Percentiles rank a stretch among this genome's conserved stretches.
Evolutionary conservation across 768 basidiomycete species (phyloP).

Genomic region (Termitomyces sp.): DNA sequence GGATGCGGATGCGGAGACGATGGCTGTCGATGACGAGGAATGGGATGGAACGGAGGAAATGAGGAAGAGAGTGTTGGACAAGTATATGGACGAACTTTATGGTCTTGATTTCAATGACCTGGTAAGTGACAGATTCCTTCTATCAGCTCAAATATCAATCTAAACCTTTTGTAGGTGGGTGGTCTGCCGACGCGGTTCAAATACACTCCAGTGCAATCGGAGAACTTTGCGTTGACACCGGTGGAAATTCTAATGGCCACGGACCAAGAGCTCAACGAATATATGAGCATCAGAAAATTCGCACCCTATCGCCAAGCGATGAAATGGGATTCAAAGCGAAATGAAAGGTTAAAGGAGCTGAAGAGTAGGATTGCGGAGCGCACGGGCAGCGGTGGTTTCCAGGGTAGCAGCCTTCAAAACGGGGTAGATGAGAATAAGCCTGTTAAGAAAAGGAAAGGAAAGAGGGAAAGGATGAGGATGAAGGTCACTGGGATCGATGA

Average conservation of each 20-base stretch:
- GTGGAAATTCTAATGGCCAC: constrained; percentile 87
- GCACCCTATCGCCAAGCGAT: constrained; percentile 76
- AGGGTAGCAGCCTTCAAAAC: constrained; percentile 14
- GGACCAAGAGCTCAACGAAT: constrained; percentile 89
- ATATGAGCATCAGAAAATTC: constrained; percentile 82
- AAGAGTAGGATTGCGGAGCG: constrained; percentile 54
- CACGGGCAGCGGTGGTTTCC: constrained; percentile 13
- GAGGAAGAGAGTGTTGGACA: constrained; percentile 74
- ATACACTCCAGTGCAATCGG: constrained; percentile 65
- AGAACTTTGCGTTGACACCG: constrained; percentile 66
- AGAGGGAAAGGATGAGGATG: constrained; percentile 58
- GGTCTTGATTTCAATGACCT: constrained; percentile 94
- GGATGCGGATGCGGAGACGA: constrained; percentile 37
- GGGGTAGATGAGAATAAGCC: constrained; percentile 18
- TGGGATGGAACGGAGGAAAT: constrained; percentile 91
- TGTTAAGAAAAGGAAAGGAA: constrained; percentile 61
- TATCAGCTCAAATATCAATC: constrained; percentile 2
- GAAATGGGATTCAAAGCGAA: constrained; percentile 61
- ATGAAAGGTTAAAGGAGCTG: constrained; percentile 65
- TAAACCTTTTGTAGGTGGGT: constrained; percentile 52
- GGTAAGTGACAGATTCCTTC: constrained; percentile 39
- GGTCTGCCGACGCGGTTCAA: constrained; percentile 91
- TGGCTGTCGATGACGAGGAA: constrained; percentile 52
- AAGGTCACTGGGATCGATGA: constrained; percentile 26
- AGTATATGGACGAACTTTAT: constrained; percentile 90